These are phyloP conservation scores for Cercophora newfieldiana DNA, from an alignment of 495 filamentous ascomycete genomes.

Conservation along the genomic window DNA sequence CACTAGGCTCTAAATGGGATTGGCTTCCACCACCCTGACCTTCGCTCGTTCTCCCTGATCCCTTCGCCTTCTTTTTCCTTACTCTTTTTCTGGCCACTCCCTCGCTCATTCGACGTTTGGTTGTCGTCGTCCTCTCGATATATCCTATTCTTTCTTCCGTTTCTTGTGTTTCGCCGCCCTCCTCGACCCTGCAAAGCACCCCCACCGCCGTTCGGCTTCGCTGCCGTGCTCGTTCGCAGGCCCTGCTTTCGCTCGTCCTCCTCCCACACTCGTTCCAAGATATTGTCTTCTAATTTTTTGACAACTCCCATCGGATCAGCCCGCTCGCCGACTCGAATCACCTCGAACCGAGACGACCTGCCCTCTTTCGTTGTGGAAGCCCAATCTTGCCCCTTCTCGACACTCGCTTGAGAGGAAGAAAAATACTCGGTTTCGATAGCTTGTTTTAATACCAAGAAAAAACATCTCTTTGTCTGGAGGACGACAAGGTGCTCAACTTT, in stretches of 20 bases:
- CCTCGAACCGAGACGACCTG: not conserved
- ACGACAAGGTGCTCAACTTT: slow-evolving; percentile 14
- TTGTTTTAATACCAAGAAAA: slow-evolving; percentile 30
- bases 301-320: slow-evolving; percentile 8
- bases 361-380: slow-evolving; percentile 1
- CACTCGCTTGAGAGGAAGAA: slow-evolving; percentile 26
- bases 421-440: slow-evolving; percentile 25
- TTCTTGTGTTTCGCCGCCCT: slow-evolving; percentile 12
- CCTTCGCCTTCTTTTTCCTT: slow-evolving; percentile 22
- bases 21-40: slow-evolving; percentile 24
- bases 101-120: slow-evolving; percentile 30
- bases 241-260: slow-evolving; percentile 13
- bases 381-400: slow-evolving; percentile 30
- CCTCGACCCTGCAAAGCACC: not conserved
- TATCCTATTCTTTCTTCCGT: slow-evolving; percentile 19
- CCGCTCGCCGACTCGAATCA: slow-evolving; percentile 3
- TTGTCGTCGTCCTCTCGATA: slow-evolving; percentile 20
- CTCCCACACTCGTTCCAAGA: slow-evolving; percentile 27
- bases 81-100: slow-evolving; percentile 25
- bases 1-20: slow-evolving; percentile 30
- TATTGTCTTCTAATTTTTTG: slow-evolving; percentile 27
- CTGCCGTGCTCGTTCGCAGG: slow-evolving; percentile 11
- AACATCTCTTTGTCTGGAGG: slow-evolving; percentile 26
- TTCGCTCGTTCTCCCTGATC: slow-evolving; percentile 23
- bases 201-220: not conserved